These are phyloP conservation scores for Colletotrichum viniferum DNA, from an alignment of 2,329 filamentous ascomycete species.

Conservation along the genomic window DNA sequence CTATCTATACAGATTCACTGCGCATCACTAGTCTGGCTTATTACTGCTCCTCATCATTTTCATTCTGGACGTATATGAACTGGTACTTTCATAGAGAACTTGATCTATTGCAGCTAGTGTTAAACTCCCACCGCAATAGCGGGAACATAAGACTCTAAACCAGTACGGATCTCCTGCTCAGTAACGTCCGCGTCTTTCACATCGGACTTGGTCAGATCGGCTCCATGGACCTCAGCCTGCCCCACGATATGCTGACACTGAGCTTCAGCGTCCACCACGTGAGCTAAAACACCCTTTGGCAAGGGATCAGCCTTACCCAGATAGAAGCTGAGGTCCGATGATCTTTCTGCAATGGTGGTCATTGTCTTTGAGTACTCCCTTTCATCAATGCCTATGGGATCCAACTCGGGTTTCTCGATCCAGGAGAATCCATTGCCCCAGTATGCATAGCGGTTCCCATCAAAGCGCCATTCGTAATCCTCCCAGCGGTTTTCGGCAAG, in stretches of 20 bases:
- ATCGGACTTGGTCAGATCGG: background rate
- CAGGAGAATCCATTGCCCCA: background rate
- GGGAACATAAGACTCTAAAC: background rate
- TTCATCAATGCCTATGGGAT: accelerated
- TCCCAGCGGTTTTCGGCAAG: background rate
- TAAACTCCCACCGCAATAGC: background rate
- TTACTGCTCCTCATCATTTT: accelerated
- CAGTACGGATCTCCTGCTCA: background rate
- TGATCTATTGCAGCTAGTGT: background rate
- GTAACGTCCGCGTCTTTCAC: background rate
- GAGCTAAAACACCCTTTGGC: accelerated
- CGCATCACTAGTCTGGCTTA: accelerated
- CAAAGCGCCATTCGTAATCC: background rate
- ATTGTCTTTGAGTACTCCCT: background rate
- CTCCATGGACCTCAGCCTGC: background rate
- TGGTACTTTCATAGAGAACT: background rate
- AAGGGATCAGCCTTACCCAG: background rate
- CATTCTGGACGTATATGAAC: accelerated
- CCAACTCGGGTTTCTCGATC: background rate
- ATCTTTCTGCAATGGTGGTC: background rate
- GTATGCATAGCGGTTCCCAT: background rate
- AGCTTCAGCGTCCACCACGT: background rate
- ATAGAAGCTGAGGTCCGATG: background rate
- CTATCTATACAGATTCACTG: background rate
- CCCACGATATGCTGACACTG: background rate